A percentile compares a stretch with the other conserved stretches of the same genome.
Evolutionary conservation across 202 grass and related monocot genomes (phyloP).

Genomic region (Alloteropsis angusta): DNA sequence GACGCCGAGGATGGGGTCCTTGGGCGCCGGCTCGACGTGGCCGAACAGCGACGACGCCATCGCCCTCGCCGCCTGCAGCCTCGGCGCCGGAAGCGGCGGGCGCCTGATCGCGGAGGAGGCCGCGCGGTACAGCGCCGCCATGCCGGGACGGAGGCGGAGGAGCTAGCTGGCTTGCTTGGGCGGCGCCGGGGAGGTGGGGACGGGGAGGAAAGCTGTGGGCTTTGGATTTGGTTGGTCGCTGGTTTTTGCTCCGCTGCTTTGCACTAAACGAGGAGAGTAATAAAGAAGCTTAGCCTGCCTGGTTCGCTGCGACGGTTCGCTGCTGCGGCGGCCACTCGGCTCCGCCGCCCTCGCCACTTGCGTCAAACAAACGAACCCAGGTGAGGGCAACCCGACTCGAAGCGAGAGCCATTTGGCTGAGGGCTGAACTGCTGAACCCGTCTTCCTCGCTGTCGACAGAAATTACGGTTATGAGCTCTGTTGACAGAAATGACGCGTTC

Average conservation of each 20-base stretch:
- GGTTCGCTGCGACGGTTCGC: conserved; percentile 1
- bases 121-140: conserved; percentile 43
- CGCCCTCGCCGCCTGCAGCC: conserved; percentile 26
- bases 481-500: too few species aligned
- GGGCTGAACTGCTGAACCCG: not conserved
- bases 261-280: not conserved
- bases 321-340: not conserved
- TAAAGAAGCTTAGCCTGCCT: not conserved
- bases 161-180: not conserved
- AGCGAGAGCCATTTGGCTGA: not conserved
- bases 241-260: not conserved
- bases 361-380: not conserved
- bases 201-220: not conserved
- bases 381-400: not conserved
- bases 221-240: not conserved
- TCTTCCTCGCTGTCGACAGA: not conserved
- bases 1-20: conserved; percentile 95
- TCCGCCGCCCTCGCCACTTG: not conserved
- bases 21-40: conserved; percentile 79
- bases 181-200: not conserved
- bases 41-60: conserved; percentile 75
- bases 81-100: not conserved
- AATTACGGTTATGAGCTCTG: too few species aligned
- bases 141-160: not conserved
- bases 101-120: conserved; percentile 25